A percentile compares a stretch with the other conserved stretches of the same genome.
Conservation (phyloP, 148 eudicot genomes). For the Vaccinium corymbosum region DNA sequence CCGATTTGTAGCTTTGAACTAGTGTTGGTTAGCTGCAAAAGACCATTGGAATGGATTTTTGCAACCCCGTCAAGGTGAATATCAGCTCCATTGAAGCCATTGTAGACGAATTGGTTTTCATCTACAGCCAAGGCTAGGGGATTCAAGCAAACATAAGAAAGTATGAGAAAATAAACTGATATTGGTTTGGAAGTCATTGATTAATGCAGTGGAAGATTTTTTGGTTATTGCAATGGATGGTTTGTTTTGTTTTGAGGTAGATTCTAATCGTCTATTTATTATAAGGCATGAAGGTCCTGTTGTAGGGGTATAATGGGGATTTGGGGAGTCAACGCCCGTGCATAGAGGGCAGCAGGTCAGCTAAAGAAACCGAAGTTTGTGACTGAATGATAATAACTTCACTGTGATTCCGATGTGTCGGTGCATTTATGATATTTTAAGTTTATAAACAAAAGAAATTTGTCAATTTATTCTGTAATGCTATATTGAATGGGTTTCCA, state of each 20-base stretch:
- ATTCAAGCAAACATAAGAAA: conserved; percentile 18
- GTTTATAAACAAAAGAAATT: no score
- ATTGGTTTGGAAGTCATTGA: conserved; percentile 19
- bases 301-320: background rate
- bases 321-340: background rate
- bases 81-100: conserved; percentile 20
- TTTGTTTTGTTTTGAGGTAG: background rate
- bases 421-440: no score
- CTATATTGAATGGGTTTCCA: no score
- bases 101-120: background rate
- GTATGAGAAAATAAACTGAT: conserved; percentile 18
- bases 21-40: conserved; percentile 23
- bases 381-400: background rate
- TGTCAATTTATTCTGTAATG: no score
- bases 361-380: background rate
- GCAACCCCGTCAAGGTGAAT: conserved; percentile 20
- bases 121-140: no score
- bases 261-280: background rate
- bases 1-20: conserved; percentile 17
- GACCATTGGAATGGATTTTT: conserved; percentile 21
- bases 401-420: no score
- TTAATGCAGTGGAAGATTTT: no score
- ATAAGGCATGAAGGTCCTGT: background rate
- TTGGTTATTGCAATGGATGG: no score
- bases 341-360: background rate